phyloP scores from a whole-genome alignment of 257 asterid species.

The Solanum pinnatisectum region DNA sequence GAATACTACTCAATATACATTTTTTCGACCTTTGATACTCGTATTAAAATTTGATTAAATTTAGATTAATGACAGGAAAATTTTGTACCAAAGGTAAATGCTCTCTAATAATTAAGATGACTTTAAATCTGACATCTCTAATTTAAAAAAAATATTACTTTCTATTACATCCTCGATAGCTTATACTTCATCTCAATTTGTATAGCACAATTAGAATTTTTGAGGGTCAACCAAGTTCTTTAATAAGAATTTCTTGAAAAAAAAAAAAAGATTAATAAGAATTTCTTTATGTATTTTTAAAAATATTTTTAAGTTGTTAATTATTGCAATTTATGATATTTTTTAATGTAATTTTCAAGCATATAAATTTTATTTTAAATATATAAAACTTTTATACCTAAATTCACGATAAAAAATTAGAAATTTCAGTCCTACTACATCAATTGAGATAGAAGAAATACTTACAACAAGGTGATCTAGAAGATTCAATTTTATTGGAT shows the following conservation, averaged over 20 bases:
- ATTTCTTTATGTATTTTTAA: neutral
- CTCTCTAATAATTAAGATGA: neutral
- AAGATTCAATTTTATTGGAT: neutral
- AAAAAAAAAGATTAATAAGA: too few relatives aligned
- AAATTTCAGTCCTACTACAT: neutral
- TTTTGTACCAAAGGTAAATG: neutral
- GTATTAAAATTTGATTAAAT: neutral
- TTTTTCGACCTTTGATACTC: neutral
- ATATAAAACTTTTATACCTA: neutral
- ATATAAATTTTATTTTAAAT: neutral
- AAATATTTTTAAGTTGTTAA: neutral
- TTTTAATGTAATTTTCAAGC: neutral
- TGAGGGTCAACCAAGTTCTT: neutral
- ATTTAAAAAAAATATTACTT: neutral
- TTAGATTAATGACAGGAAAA: rapidly evolving
- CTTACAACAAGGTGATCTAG: neutral
- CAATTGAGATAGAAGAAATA: neutral
- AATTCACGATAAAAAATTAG: neutral
- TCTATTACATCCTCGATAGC: neutral
- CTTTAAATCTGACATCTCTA: neutral
- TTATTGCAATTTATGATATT: neutral
- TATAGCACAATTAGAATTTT: neutral
- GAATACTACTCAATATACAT: neutral
- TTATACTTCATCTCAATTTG: neutral
- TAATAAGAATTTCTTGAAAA: too few relatives aligned